A percentile compares a stretch with the other conserved stretches of the same genome.
phyloP scores from a whole-genome alignment of 2,329 filamentous ascomycete genomes.

The Cladosporium cucumerinum region DNA sequence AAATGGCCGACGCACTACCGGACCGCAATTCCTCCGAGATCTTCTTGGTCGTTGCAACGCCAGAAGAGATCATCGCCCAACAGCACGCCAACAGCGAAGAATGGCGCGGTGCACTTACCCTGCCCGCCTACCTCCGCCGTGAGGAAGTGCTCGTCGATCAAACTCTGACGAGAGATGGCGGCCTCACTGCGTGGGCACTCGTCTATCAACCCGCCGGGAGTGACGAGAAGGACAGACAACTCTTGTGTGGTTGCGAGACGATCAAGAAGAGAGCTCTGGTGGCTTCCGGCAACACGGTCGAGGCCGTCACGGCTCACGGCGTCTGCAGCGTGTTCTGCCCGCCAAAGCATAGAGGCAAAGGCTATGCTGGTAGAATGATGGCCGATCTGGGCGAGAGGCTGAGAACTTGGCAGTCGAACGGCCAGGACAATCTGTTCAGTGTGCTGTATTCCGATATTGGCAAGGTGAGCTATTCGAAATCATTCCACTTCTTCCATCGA shows the following conservation, averaged over 20 bases:
- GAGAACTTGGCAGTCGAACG: slow-evolving; percentile 48
- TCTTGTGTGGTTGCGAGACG: slow-evolving; percentile 59
- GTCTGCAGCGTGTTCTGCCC: slow-evolving; percentile 75
- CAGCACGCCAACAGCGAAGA: slow-evolving; percentile 53
- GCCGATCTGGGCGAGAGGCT: slow-evolving; percentile 58
- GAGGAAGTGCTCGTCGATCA: slow-evolving; percentile 53
- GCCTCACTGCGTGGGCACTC: slow-evolving; percentile 59
- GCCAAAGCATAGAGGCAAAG: slow-evolving; percentile 62
- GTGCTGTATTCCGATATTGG: slow-evolving; percentile 86
- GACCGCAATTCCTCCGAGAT: slow-evolving; percentile 50
- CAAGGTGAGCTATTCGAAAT: slow-evolving; percentile 40
- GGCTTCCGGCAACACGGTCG: slow-evolving; percentile 42
- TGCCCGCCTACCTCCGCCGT: slow-evolving; percentile 56
- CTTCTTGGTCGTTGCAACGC: slow-evolving; percentile 53
- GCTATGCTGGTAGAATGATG: slow-evolving; percentile 77
- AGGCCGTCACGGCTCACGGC: slow-evolving; percentile 65
- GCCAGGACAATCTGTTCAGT: slow-evolving; percentile 59
- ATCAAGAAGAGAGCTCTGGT: slow-evolving; percentile 48
- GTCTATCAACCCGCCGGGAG: slow-evolving; percentile 43
- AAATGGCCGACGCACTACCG: slow-evolving; percentile 38
- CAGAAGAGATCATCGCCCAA: slow-evolving; percentile 51
- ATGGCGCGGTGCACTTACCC: slow-evolving; percentile 56
- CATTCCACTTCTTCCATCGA: slow-evolving; percentile 6
- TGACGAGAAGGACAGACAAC: slow-evolving; percentile 31
- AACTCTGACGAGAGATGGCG: slow-evolving; percentile 52